phyloP scores from a whole-genome alignment of 495 filamentous ascomycete genomes.

The Lepraria neglecta region DNA sequence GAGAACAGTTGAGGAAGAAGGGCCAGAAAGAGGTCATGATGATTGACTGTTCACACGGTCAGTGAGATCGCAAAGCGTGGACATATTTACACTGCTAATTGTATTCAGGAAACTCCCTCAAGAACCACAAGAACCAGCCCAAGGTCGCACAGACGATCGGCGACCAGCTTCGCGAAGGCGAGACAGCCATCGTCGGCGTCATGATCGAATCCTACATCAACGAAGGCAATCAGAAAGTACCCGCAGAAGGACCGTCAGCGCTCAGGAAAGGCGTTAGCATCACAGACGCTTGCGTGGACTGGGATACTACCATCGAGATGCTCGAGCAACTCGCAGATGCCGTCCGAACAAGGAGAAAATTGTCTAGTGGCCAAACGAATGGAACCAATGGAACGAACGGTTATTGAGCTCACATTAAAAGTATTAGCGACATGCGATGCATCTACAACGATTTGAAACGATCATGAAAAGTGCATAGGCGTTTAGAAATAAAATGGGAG shows the following conservation, averaged over 20 bases:
- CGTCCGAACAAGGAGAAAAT: conserved; percentile 60
- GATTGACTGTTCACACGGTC: conserved; percentile 92
- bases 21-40: conserved; percentile 72
- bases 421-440: neutral
- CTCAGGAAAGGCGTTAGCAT: conserved; percentile 96
- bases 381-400: neutral
- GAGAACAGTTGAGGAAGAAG: conserved; percentile 59
- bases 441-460: neutral
- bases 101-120: conserved; percentile 72
- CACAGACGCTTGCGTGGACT: conserved; percentile 94
- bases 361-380: conserved; percentile 24
- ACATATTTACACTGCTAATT: neutral
- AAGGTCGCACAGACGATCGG: conserved; percentile 81
- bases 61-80: neutral
- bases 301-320: conserved; percentile 83
- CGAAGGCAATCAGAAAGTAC: conserved; percentile 91
- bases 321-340: conserved; percentile 75
- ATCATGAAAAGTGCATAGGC: neutral
- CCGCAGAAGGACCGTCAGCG: conserved; percentile 76
- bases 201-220: conserved; percentile 99
- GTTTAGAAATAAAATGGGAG: neutral
- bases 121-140: conserved; percentile 95
- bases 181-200: conserved; percentile 87
- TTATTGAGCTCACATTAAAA: neutral
- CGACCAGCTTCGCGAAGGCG: conserved; percentile 77